These are phyloP conservation scores for Claviceps cyperi DNA, from an alignment of 2,329 filamentous ascomycete genomes.

Conservation along the genomic window DNA sequence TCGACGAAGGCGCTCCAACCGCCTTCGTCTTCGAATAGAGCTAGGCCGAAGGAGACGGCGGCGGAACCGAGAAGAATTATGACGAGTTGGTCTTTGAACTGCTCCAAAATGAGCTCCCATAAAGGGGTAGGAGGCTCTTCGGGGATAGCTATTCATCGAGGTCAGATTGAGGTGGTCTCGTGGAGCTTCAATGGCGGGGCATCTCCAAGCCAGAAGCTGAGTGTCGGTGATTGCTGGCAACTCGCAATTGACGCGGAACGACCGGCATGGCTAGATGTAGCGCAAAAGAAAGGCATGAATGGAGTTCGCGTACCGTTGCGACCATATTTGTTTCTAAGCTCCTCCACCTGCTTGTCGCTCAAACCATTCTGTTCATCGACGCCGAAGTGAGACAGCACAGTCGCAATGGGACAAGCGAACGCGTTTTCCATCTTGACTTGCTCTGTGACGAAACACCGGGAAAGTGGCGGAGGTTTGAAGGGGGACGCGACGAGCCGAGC, in stretches of 20 bases:
- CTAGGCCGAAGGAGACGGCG: constrained; percentile 82
- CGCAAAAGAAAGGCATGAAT: background rate
- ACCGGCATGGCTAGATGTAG: constrained; percentile 3
- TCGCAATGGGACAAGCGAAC: constrained; percentile 40
- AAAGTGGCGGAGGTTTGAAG: background rate
- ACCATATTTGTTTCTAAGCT: constrained; percentile 43
- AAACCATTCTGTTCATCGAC: constrained; percentile 42
- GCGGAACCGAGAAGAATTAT: constrained; percentile 88
- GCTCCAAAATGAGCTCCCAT: constrained; percentile 93
- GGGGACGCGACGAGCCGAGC: constrained; percentile 3
- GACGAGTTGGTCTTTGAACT: constrained; percentile 98
- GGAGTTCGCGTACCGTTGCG: constrained; percentile 42
- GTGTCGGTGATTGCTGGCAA: background rate
- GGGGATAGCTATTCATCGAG: constrained; percentile 32
- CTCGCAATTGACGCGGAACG: background rate
- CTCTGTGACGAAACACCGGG: constrained; percentile 6
- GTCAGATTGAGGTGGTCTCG: constrained; percentile 5
- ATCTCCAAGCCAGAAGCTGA: background rate
- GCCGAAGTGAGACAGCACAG: constrained; percentile 44
- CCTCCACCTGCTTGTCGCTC: constrained; percentile 41
- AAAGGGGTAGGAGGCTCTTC: constrained; percentile 93
- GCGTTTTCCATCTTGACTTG: constrained; percentile 43
- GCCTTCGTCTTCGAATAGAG: constrained; percentile 81
- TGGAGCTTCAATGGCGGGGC: background rate
- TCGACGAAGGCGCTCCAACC: constrained; percentile 98